Evolutionary conservation across 2,329 filamentous ascomycete species (phyloP), one percentile per base, ranked within the genome.

Genomic region (Tolypocladium endophyticum): DNA sequence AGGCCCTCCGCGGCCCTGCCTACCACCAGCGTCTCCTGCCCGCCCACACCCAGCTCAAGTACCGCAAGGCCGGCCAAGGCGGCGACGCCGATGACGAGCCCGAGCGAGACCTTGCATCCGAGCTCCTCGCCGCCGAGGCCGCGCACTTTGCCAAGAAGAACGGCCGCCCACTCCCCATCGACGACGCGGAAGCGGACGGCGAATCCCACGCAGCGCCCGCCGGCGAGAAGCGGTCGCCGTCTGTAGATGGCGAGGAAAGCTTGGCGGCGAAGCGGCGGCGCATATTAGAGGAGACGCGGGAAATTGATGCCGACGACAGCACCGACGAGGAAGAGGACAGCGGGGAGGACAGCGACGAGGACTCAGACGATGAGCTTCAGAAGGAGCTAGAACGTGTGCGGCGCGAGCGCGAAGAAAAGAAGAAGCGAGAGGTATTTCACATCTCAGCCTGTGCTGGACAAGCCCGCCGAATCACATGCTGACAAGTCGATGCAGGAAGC

Each of bases 1-100:
- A 99, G 76, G 91, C 92, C 69, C 88, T 92, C 61, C 88, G 92
- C 69, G 94, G 94, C 55, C 90, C 91, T 56, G 93, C 92, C 67
- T 97, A 97, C 79, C 94, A 99, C 73, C 93, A 97, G 76, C 89
- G 94, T 68, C 88, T 97, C 20, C 87, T 97, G 18, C 93, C 94
- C 39, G 94, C 94, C 38, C 89, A 99, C 74, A 97, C 90, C 16
- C 87, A 90, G 64, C 87, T 99, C 71, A 99, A 99, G 77, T 89
- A 87, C 71, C 85, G 91, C 79, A 87, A 83, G 55, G 79, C 88
- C n/a, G 92, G 92, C 53, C 94, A 99, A 77, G 94, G 94, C 67
- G 90, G 90, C 65, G 87, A 86, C 64, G 88, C 88, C 38, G 73
- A 74, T 57, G 87, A 87, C 41, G 91, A 95, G 64, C 77, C 81